Percentiles rank a stretch among this genome's conserved stretches.
These are phyloP conservation scores for Saccharomycopsis sp. DNA, from an alignment of 805 yeast genomes.

Conservation along the genomic window DNA sequence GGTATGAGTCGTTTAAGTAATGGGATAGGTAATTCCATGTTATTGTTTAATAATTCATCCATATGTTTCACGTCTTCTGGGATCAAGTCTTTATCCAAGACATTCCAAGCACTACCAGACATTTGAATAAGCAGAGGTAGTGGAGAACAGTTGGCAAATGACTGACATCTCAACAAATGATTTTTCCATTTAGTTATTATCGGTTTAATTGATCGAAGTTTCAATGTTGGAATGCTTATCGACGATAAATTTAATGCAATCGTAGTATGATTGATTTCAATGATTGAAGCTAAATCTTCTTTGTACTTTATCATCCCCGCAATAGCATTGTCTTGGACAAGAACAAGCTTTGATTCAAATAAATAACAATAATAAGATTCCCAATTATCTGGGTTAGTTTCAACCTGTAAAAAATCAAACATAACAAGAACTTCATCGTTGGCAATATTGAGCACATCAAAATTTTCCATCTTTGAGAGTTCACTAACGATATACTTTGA, in stretches of 20 bases:
- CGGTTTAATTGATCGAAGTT: slow-evolving; percentile 28
- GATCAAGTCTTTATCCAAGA: slow-evolving; percentile 29
- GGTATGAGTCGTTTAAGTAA: slow-evolving; percentile 35
- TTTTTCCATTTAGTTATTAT: slow-evolving; percentile 38
- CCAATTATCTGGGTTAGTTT: slow-evolving; percentile 39
- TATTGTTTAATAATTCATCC: slow-evolving; percentile 30
- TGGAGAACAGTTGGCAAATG: too few relatives aligned
- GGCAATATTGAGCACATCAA: slow-evolving; percentile 3
- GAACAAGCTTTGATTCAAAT: slow-evolving; percentile 30
- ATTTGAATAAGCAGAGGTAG: slow-evolving; percentile 42
- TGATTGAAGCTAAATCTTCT: slow-evolving; percentile 32
- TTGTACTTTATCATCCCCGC: slow-evolving; percentile 37
- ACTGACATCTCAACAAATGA: slow-evolving; percentile 26
- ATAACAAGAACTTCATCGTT: slow-evolving; percentile 11
- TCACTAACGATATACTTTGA: slow-evolving; percentile 11
- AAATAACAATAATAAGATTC: slow-evolving; percentile 31
- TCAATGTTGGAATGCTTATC: slow-evolving; percentile 39
- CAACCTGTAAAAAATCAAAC: slow-evolving; percentile 29
- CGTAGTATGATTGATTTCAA: slow-evolving; percentile 24
- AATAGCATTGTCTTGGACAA: slow-evolving; percentile 24
- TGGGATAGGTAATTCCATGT: slow-evolving; percentile 36
- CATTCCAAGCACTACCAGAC: slow-evolving; percentile 44
- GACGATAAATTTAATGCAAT: slow-evolving; percentile 34
- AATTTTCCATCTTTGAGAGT: slow-evolving; percentile 5
- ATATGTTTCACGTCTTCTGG: slow-evolving; percentile 36